Evolutionary conservation across 2,329 filamentous ascomycete genomes (phyloP), one percentile per base, ranked within the genome.

Genomic region (Trichoderma hamatum): DNA sequence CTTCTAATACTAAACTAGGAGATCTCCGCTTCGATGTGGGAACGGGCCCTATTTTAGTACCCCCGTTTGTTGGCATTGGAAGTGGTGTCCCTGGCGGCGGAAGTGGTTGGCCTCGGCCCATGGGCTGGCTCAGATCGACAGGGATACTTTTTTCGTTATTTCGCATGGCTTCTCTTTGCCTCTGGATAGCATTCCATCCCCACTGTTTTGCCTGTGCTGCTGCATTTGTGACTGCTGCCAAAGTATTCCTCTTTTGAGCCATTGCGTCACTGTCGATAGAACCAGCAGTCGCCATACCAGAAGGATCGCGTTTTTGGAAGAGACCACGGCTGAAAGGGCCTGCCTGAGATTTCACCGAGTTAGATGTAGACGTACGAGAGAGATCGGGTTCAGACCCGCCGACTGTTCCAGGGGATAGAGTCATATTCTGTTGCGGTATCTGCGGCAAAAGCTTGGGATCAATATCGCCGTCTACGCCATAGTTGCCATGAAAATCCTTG

Each of bases 81-180:
- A 97, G 84, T 3, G 94, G 93, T 55, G 86, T 89, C 2, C 93
- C 94, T 2, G 91, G 92, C 10, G 93, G 93, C 58, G 93, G 93
- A 21, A 97, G 82, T 1, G 93, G 93, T 73, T 91, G 90, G 0
- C 93, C 93, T 49, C 93, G 87, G 1, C 94, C 94, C 82, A 96
- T 93, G 2, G 93, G 93, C 73, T 92, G 87, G 72, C 78, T 80
- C 70, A 86, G 72, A 80, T 88, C 78, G 70, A 88, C 76, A 10
- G 76, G 76, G 28, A 69, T 74, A 28, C 72, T 69, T 21, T 75
- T 75, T 3, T 81, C 79, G 16, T 73, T 74, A 28, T 76, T 75
- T 64, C 76, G 78, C 58, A 78, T 80, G 32, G 76, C 77, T 55
- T 85, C 83, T 55, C 83, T 84, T 69, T 84, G 82, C 68, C 84